Evolutionary conservation across 345 rosid species (phyloP).

Genomic region (Psidium friedrichsthalianum): DNA sequence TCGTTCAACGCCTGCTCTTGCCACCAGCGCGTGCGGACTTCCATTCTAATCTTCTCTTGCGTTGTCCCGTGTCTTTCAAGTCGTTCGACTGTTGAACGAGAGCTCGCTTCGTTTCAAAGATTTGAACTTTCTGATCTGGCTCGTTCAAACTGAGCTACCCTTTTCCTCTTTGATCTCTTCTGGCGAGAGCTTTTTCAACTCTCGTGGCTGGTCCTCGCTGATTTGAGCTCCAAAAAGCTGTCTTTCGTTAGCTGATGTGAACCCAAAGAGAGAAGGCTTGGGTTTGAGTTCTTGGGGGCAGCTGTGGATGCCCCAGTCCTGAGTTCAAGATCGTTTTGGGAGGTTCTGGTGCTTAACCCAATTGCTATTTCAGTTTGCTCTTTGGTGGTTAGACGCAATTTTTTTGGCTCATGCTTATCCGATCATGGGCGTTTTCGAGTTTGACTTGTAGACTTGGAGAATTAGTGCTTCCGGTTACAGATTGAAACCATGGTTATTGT

Average conservation of each 20-base stretch:
- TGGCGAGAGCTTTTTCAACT: not conserved
- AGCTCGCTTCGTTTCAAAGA: not conserved
- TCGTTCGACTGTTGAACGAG: not conserved
- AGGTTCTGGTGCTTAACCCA: not conserved
- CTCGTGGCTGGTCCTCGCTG: not conserved
- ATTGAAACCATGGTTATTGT: not conserved
- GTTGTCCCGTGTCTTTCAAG: not conserved
- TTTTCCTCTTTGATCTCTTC: not conserved
- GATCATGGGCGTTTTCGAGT: fast-evolving
- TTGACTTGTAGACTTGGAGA: not conserved
- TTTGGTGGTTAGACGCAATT: not conserved
- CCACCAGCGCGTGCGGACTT: not conserved
- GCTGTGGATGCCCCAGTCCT: not conserved
- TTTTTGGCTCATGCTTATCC: not conserved
- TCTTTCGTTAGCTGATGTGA: not conserved
- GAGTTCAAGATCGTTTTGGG: not conserved
- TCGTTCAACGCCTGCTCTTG: not conserved
- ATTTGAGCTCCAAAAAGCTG: not conserved
- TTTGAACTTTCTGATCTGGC: not conserved
- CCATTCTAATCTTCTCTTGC: not conserved
- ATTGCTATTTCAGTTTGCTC: not conserved
- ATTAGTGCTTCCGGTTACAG: not conserved
- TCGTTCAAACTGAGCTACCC: not conserved
- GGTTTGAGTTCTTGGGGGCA: not conserved
- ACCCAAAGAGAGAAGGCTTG: not conserved